Evolutionary conservation across 352 stramenopile species (phyloP), one percentile per base, ranked within the genome.

Genomic region (Globisporangium perplexum): DNA sequence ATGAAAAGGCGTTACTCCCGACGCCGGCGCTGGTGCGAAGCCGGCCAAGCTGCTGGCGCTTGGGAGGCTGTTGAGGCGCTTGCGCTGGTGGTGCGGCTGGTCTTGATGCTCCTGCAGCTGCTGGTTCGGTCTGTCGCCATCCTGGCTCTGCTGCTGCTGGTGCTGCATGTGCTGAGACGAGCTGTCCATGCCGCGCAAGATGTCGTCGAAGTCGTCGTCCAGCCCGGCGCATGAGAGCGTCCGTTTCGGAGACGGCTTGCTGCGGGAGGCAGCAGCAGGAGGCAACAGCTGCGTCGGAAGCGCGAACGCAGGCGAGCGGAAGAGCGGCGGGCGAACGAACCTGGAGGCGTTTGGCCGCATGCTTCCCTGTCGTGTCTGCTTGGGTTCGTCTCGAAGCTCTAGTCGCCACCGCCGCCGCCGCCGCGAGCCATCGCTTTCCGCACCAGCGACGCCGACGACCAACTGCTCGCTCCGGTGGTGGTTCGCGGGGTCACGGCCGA

Each of bases 201-300:
- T 54, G 36, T 70, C 60, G 39, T 83, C 68, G 14, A 79, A 60
- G 54, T 83, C 63, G 48, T 87, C 68, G 52, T 88, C 68, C 2
- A 88, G 49, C 17, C 76, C 77, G 3, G 80, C 77, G 53, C 72
- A 74, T 28, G 80, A 76, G 17, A 73, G 68, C 33, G 69, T 77
- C 51, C 77, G 74, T 45, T 91, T 88, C 44, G 75, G 76, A 47
- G 77, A 75, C 11, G 72, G 70, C 52, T 74, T 86, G 62, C 17
- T 26, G 47, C 36, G 26, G 26, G 26, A 30, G 26, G 5, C 26
- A 30, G 26, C 26, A 30, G n/a, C n/a, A n/a, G n/a, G 15, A 38
- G 30, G 31, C 31, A 38, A 12, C 31, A 38, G 15, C 31, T 38
- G 31, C 31, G 31, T 38, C 15, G 31, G 31, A 38, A 11, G 31